phyloP scores from a whole-genome alignment of 805 yeast species.

The Helenozyma rhizophorensis region DNA sequence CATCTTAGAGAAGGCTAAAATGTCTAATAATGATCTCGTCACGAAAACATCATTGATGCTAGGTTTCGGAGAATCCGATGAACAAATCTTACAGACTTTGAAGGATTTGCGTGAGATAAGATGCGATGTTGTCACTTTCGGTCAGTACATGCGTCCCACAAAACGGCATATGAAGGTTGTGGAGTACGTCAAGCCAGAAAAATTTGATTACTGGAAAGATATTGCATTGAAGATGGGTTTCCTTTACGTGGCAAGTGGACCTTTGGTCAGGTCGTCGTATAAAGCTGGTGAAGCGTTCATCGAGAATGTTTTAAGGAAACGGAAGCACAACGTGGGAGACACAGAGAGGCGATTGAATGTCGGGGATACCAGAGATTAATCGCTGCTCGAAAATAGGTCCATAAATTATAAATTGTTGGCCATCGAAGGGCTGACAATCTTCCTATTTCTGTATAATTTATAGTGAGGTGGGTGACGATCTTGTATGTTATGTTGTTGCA shows the following conservation, averaged over 20 bases:
- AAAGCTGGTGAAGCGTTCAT: constrained; percentile 98
- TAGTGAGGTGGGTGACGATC: too few species aligned
- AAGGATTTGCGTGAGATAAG: constrained; percentile 66
- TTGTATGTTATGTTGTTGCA: too few species aligned
- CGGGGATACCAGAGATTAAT: too few species aligned
- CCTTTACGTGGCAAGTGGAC: constrained; percentile 95
- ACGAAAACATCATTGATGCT: constrained; percentile 96
- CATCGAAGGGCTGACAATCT: too few species aligned
- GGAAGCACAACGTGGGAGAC: constrained; percentile 51
- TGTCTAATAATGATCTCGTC: constrained; percentile 64
- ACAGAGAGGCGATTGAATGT: constrained; percentile 24
- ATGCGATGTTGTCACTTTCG: constrained; percentile 96
- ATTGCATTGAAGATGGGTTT: constrained; percentile 86
- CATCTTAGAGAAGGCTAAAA: constrained; percentile 78
- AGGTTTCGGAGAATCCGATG: constrained; percentile 95
- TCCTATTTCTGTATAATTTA: too few species aligned
- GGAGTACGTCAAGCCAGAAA: constrained; percentile 90
- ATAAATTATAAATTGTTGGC: too few species aligned
- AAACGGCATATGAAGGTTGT: constrained; percentile 98
- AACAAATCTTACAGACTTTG: constrained; percentile 73
- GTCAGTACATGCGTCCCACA: constrained; percentile 99
- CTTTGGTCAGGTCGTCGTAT: constrained; percentile 91
- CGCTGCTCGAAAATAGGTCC: too few species aligned
- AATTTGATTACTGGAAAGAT: constrained; percentile 89
- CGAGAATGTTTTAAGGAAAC: constrained; percentile 83